phyloP scores from a whole-genome alignment of 31 red algal genomes.

The Bonnemaisonia californica region DNA sequence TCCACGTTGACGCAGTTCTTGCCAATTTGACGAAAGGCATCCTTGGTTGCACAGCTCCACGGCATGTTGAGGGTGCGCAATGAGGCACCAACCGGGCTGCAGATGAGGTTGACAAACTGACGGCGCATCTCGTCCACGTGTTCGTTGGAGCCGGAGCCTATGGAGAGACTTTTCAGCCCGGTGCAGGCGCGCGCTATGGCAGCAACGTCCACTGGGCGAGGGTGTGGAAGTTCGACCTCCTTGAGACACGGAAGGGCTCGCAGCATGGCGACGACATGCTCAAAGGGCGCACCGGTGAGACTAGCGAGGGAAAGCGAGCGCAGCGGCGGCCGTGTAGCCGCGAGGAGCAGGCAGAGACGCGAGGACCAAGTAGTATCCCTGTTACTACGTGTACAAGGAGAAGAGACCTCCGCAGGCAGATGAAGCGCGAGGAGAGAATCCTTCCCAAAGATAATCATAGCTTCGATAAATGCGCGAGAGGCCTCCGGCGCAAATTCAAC shows the following conservation, averaged over 20 bases:
- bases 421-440: conserved; percentile 43
- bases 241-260: conserved; percentile 37
- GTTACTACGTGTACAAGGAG: too few species aligned
- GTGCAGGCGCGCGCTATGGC: conserved; percentile 51
- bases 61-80: conserved; percentile 46
- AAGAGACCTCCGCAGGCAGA: conserved; percentile 4
- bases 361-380: conserved; percentile 4
- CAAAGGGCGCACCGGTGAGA: conserved; percentile 38
- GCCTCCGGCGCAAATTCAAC: conserved; percentile 8
- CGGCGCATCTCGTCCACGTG: conserved; percentile 60
- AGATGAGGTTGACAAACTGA: conserved; percentile 55
- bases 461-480: conserved; percentile 31
- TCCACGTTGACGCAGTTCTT: conserved; percentile 41
- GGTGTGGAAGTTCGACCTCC: conserved; percentile 41
- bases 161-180: conserved; percentile 28
- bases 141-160: conserved; percentile 21
- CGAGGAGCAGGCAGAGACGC: conserved; percentile 42
- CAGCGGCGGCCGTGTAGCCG: conserved; percentile 46
- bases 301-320: conserved; percentile 25
- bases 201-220: conserved; percentile 57
- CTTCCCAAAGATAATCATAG: conserved; percentile 59
- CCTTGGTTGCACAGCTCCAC: conserved; percentile 49
- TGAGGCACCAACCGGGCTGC: conserved; percentile 20
- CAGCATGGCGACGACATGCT: conserved; percentile 66
- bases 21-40: conserved; percentile 33